Percentiles rank a stretch among this genome's conserved stretches.
Conservation (phyloP, 495 filamentous ascomycete genomes). For the Penicillium paxilli region DNA sequence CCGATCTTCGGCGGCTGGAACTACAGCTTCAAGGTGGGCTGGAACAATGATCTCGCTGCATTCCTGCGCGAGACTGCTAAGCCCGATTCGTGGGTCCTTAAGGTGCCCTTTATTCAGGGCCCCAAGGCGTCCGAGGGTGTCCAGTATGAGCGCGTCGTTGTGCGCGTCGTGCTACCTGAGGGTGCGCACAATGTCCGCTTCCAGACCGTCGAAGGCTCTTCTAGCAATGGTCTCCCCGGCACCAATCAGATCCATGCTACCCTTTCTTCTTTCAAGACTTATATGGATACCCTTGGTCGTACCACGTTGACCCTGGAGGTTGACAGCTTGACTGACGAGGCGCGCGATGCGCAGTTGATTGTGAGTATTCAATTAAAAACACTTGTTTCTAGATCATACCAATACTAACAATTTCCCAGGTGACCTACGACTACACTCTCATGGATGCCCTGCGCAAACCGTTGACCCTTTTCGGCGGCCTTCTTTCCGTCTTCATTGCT, state of each 20-base stretch:
- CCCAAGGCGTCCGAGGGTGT: conserved; percentile 81
- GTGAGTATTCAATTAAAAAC: conserved; percentile 37
- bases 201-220: conserved; percentile 34
- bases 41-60: conserved; percentile 79
- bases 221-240: conserved; percentile 41
- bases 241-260: conserved; percentile 41
- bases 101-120: conserved; percentile 94
- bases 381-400: background rate
- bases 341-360: conserved; percentile 74
- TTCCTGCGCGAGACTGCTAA: conserved; percentile 66
- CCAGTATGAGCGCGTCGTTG: conserved; percentile 76
- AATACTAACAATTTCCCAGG: conserved; percentile 20
- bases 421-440: conserved; percentile 85
- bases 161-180: conserved; percentile 86
- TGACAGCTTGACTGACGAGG: conserved; percentile 84
- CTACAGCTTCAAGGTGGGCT: conserved; percentile 92
- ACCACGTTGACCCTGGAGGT: conserved; percentile 79
- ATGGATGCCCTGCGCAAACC: conserved; percentile 82
- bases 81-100: conserved; percentile 74
- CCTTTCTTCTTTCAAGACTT: conserved; percentile 72
- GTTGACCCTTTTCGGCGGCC: conserved; percentile 72
- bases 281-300: conserved; percentile 91
- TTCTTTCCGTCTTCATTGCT: conserved; percentile 71
- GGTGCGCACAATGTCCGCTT: conserved; percentile 77
- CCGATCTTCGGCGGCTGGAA: conserved; percentile 97